Evolutionary conservation across 768 basidiomycete species (phyloP).

Genomic region (Holtermanniella nyarrowii): DNA sequence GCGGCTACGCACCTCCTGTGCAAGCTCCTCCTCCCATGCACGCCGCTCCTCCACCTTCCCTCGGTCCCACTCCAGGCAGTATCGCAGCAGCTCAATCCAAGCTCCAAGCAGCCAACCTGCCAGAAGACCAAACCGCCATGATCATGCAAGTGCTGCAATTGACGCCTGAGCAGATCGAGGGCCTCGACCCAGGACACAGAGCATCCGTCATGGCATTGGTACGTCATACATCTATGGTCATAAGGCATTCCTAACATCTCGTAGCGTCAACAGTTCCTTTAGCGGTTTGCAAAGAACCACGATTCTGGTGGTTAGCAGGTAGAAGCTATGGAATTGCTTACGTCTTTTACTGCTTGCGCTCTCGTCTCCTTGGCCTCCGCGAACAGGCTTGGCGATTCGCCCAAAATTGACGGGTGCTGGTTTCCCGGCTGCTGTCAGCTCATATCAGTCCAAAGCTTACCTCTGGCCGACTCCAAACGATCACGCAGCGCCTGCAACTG

Average conservation of each 20-base stretch:
- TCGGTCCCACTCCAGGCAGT: background rate
- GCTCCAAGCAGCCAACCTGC: conserved; percentile 18
- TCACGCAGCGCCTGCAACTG: conserved; percentile 87
- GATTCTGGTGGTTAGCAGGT: no score
- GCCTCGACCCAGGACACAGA: conserved; percentile 65
- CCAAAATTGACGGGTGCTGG: conserved; percentile 67
- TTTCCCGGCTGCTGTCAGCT: conserved; percentile 53
- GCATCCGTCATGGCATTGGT: conserved; percentile 73
- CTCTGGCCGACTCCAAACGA: conserved; percentile 80
- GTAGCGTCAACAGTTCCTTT: conserved; percentile 28
- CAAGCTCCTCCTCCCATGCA: conserved; percentile 7
- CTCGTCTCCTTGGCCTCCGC: conserved; percentile 62
- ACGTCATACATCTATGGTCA: conserved; percentile 35
- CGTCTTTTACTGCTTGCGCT: conserved; percentile 5
- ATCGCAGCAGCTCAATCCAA: conserved; percentile 5
- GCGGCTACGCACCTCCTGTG: background rate
- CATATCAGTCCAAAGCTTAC: conserved; percentile 46
- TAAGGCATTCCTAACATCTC: background rate
- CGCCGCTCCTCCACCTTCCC: conserved; percentile 14
- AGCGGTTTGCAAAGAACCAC: conserved; percentile 9
- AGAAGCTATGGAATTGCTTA: background rate
- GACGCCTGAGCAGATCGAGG: conserved; percentile 71
- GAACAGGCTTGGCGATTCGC: conserved; percentile 89
- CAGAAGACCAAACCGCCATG: conserved; percentile 49
- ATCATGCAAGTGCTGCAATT: conserved; percentile 74